Base-by-base conservation (phyloP, 2,329 filamentous ascomycete genomes). In the Botryotinia globosa region DNA sequence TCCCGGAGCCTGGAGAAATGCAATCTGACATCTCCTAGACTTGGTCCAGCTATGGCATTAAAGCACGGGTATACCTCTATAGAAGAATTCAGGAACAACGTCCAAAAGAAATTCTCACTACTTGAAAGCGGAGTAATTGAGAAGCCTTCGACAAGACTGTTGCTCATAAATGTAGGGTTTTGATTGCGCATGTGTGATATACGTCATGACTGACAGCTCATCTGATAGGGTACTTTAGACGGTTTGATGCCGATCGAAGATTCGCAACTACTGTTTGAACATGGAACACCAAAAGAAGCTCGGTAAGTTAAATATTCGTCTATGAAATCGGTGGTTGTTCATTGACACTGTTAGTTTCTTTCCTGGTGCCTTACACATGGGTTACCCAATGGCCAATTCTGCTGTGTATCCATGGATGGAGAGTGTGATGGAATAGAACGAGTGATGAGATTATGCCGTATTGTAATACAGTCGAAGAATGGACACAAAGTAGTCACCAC, bases 171-270 rank as follows among this genome's bases (percentile, higher is more conserved):
- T 78, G 87, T 88, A 79, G 1, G 42, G 16, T 39, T 78, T 85
- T 80, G 6, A 32, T 68, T 34, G 4, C 42, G 14, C 6, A 25
- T 29, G 3, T 48, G 12, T 9, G 3, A 18, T n/a, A 14, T 1
- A 22, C 25, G 20, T 37, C 42, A 8, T 72, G 9, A 29, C 48
- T 61, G 32, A 69, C 34, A 37, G 25, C 32, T 1, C 58, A 32
- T 18, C 18, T 44, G 56, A 72, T 29, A 90, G 85, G 89, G 90
- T 14, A 87, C 86, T 5, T 83, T 85, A 71, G 90, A 92, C 76
- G 89, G 89, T 0, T 81, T 91, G 62, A 90, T 91, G 84, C 90
- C 90, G 0, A 90, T 92, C 73, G 90, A 92, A 78, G 90, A 92
- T 78, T 89, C 85, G 22, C 86, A 90, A 82, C 81, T 92, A 69